These are phyloP conservation scores for Selaginella moellendorffii DNA, from an alignment of 75 land plant species.

Conservation along the genomic window DNA sequence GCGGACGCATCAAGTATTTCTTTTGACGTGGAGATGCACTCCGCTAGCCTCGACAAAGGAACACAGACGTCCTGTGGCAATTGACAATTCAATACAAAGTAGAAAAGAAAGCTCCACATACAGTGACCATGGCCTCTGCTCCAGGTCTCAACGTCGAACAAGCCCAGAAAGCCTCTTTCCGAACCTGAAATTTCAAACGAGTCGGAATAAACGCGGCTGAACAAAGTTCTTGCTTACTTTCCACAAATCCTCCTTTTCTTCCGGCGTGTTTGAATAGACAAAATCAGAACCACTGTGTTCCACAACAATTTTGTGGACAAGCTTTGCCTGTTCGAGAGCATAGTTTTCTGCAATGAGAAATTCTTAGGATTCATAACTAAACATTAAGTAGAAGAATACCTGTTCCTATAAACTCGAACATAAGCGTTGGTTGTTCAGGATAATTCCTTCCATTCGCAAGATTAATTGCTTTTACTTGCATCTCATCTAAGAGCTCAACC, in stretches of 20 bases:
- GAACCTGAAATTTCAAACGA: constrained; percentile 33
- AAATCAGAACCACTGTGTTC: constrained; percentile 86
- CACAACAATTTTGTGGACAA: constrained; percentile 62
- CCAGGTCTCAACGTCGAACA: constrained; percentile 59
- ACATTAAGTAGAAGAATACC: no score
- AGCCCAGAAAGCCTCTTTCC: constrained; percentile 98
- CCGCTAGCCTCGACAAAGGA: constrained; percentile 84
- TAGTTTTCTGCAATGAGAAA: constrained; percentile 49
- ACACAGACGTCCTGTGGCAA: constrained; percentile 87
- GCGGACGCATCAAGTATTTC: constrained; percentile 67
- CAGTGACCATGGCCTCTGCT: constrained; percentile 79
- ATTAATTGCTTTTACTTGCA: constrained; percentile 77
- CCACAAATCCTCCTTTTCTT: constrained; percentile 87
- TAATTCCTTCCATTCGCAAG: constrained; percentile 73
- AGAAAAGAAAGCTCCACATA: constrained; percentile 12
- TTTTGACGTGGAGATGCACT: constrained; percentile 73
- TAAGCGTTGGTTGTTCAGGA: constrained; percentile 71
- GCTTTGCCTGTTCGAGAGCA: constrained; percentile 68
- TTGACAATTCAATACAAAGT: background rate
- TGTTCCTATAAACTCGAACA: constrained; percentile 98
- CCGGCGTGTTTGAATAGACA: constrained; percentile 63
- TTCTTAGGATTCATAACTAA: background rate
- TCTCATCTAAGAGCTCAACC: constrained; percentile 90
- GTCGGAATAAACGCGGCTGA: background rate
- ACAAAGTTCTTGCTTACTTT: constrained; percentile 33